Conservation (phyloP, 805 yeast species). For the Candida berthetii region DNA sequence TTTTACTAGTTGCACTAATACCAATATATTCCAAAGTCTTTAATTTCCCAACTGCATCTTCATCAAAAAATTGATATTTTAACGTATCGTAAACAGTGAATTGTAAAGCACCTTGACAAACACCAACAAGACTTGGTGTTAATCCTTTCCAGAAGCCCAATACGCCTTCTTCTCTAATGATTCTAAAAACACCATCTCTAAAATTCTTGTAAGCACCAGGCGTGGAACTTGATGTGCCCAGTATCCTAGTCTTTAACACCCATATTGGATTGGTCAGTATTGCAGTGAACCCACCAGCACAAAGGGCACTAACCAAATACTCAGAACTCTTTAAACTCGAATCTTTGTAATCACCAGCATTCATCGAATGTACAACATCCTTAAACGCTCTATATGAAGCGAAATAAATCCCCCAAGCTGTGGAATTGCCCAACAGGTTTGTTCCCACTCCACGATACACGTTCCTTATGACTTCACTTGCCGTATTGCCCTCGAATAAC, state of each 20-base stretch:
- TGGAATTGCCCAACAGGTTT: conserved; percentile 75
- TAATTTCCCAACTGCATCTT: conserved; percentile 21
- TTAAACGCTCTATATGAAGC: conserved; percentile 65
- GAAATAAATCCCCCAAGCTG: conserved; percentile 89
- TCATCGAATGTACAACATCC: conserved; percentile 19
- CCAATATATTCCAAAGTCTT: conserved; percentile 52
- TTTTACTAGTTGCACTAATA: conserved; percentile 65
- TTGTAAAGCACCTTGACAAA: conserved; percentile 85
- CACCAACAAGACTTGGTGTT: conserved; percentile 70
- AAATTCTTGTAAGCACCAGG: conserved; percentile 55
- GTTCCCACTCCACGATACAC: conserved; percentile 75
- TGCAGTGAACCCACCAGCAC: conserved; percentile 75
- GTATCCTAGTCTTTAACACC: conserved; percentile 87
- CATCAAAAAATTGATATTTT: conserved; percentile 35
- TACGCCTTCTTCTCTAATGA: conserved; percentile 51
- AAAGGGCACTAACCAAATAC: conserved; percentile 48
- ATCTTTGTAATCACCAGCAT: conserved; percentile 18
- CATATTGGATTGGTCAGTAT: conserved; percentile 87
- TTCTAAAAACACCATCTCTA: conserved; percentile 43
- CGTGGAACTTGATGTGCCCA: conserved; percentile 24
- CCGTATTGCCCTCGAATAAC: not conserved
- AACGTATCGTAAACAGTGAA: conserved; percentile 79
- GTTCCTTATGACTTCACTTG: conserved; percentile 15
- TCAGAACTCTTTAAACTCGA: conserved; percentile 32
- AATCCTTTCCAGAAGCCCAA: conserved; percentile 68